Conservation (phyloP, 768 basidiomycete genomes). For the Leucocoprinus leucothites region DNA sequence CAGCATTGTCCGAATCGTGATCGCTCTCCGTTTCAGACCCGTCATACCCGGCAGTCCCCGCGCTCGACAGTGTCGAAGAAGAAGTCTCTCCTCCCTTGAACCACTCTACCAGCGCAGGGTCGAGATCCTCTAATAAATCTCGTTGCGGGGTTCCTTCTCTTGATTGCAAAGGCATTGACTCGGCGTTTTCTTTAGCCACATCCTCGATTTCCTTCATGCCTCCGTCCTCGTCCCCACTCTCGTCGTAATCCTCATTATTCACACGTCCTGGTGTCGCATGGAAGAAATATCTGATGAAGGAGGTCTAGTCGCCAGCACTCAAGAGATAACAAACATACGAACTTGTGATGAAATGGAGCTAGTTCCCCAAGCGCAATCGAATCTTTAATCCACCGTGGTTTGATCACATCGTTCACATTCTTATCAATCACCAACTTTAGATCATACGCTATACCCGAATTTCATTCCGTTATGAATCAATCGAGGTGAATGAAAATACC, state of each 20-base stretch:
- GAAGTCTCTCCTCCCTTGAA: not conserved
- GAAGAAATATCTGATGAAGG: constrained; percentile 70
- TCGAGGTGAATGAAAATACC: not conserved
- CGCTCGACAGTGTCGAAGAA: constrained; percentile 28
- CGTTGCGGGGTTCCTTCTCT: constrained; percentile 18
- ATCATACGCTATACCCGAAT: constrained; percentile 53
- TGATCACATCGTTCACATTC: constrained; percentile 67
- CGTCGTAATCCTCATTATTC: constrained; percentile 48
- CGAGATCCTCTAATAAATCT: constrained; percentile 30
- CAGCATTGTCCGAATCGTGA: constrained; percentile 66
- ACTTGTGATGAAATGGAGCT: constrained; percentile 71
- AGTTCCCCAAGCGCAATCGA: constrained; percentile 59
- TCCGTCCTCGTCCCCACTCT: constrained; percentile 37
- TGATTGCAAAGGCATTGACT: constrained; percentile 14
- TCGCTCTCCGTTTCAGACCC: constrained; percentile 48
- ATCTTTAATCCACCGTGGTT: constrained; percentile 79
- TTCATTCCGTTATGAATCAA: not conserved
- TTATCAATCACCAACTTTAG: constrained; percentile 71
- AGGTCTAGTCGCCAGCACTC: not conserved
- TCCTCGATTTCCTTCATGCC: constrained; percentile 20
- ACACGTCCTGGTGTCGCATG: constrained; percentile 56
- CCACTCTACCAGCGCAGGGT: constrained; percentile 46
- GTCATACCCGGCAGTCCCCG: constrained; percentile 36
- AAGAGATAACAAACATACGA: constrained; percentile 2
- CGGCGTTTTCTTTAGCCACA: constrained; percentile 15